Evolutionary conservation across 305 asterid genomes (phyloP).

Genomic region (Plantago coronopus): DNA sequence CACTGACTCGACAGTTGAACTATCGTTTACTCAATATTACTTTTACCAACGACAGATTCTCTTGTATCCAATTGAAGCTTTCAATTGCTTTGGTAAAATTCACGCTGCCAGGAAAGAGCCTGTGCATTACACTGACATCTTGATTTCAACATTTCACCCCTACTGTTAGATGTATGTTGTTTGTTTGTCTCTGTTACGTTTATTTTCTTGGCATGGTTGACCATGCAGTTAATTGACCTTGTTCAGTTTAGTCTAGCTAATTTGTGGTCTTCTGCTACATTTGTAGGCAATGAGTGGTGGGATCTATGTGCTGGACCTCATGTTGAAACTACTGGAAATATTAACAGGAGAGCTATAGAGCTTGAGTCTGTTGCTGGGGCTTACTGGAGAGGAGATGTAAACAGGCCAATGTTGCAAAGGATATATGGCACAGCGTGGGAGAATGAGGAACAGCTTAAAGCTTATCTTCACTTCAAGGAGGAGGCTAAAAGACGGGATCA

Average conservation of each 20-base stretch:
- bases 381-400: constrained; percentile 94
- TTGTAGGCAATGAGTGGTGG: constrained; percentile 91
- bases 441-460: constrained; percentile 80
- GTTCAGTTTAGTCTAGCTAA: neutral
- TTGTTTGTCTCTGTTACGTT: neutral
- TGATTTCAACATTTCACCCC: too few species aligned
- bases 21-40: too few species aligned
- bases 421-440: constrained; percentile 99
- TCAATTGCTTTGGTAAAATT: too few species aligned
- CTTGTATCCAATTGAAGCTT: too few species aligned
- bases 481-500: constrained; percentile 97
- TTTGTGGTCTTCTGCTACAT: constrained; percentile 15
- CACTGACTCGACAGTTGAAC: too few species aligned
- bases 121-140: too few species aligned
- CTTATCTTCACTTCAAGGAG: constrained; percentile 83
- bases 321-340: constrained; percentile 89
- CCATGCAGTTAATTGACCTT: neutral
- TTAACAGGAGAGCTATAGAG: constrained; percentile 72
- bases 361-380: constrained; percentile 99
- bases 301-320: constrained; percentile 99
- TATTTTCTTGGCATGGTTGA: neutral
- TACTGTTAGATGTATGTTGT: too few species aligned
- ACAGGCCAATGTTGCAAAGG: constrained; percentile 88
- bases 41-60: too few species aligned
- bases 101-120: too few species aligned